Evolutionary conservation across 116 monocot genomes (phyloP).

Genomic region (Posidonia oceanica): DNA sequence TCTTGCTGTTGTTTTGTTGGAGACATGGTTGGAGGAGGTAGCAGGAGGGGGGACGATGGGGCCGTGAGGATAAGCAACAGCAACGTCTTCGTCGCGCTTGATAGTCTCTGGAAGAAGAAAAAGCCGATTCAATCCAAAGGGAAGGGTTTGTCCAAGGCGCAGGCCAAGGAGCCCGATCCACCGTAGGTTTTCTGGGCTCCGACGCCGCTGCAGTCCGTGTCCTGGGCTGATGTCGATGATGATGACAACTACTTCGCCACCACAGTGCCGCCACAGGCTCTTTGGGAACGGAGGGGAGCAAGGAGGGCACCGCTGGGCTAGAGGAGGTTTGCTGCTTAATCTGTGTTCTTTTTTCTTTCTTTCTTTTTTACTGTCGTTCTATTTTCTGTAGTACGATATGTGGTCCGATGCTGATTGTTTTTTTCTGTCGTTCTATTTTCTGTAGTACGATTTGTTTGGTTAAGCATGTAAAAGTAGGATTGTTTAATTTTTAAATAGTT

Average conservation of each 20-base stretch:
- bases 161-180: constrained; percentile 21
- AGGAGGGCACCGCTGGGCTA: too few species aligned
- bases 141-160: constrained; percentile 19
- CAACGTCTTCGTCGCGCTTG: constrained; percentile 32
- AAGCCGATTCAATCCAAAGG: constrained; percentile 18
- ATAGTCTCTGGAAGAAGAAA: constrained; percentile 38
- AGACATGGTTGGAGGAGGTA: constrained; percentile 34
- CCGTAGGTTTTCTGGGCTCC: constrained; percentile 44
- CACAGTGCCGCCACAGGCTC: constrained; percentile 32
- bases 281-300: constrained; percentile 17
- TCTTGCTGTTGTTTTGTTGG: background rate
- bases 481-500: too few species aligned
- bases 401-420: too few species aligned
- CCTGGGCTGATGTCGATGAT: constrained; percentile 71
- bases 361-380: too few species aligned
- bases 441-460: too few species aligned
- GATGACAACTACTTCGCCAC: constrained; percentile 60
- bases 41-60: constrained; percentile 28
- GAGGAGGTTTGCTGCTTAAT: too few species aligned
- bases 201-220: constrained; percentile 28
- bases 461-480: too few species aligned
- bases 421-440: too few species aligned
- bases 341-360: background rate
- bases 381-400: too few species aligned
- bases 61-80: constrained; percentile 23